phyloP scores from a whole-genome alignment of 2,329 filamentous ascomycete species.

The Pestalotiopsis sp. region DNA sequence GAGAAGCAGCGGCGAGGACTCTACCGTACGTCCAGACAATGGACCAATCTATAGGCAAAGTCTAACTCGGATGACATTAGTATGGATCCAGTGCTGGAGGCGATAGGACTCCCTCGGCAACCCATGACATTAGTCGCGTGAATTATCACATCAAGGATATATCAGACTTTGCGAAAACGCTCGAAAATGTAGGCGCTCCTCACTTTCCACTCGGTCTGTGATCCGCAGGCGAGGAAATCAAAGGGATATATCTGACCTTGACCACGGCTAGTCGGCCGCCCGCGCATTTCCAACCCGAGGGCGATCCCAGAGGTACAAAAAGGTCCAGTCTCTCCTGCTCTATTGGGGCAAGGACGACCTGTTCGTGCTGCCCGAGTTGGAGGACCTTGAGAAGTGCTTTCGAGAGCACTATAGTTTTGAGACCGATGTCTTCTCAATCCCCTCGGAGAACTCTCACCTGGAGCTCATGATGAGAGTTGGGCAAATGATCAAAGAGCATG shows the following conservation, averaged over 20 bases:
- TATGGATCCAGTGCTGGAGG: slow-evolving; percentile 47
- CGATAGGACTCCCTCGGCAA: slow-evolving; percentile 43
- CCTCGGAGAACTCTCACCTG: slow-evolving; percentile 60
- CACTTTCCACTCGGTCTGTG: not conserved
- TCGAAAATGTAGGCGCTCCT: slow-evolving; percentile 52
- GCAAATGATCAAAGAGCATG: slow-evolving; percentile 59
- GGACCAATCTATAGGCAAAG: slow-evolving; percentile 26
- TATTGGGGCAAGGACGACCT: slow-evolving; percentile 63
- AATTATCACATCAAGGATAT: slow-evolving; percentile 62
- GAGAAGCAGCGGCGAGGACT: slow-evolving; percentile 47
- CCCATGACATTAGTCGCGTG: slow-evolving; percentile 60
- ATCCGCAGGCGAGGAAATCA: not conserved
- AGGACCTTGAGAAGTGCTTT: slow-evolving; percentile 58
- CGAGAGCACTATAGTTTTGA: slow-evolving; percentile 58
- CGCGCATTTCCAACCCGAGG: slow-evolving; percentile 61
- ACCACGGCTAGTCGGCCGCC: slow-evolving; percentile 48
- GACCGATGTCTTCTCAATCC: slow-evolving; percentile 61
- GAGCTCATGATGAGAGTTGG: slow-evolving; percentile 61
- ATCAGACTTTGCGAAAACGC: slow-evolving; percentile 54
- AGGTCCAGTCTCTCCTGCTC: slow-evolving; percentile 56
- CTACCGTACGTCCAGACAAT: slow-evolving; percentile 45
- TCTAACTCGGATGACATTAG: slow-evolving; percentile 40
- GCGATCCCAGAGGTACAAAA: slow-evolving; percentile 56
- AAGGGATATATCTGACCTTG: slow-evolving; percentile 1
- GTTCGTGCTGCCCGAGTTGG: slow-evolving; percentile 60